Evolutionary conservation across 768 basidiomycete species (phyloP).

Genomic region (Cyclocybe aegerita): DNA sequence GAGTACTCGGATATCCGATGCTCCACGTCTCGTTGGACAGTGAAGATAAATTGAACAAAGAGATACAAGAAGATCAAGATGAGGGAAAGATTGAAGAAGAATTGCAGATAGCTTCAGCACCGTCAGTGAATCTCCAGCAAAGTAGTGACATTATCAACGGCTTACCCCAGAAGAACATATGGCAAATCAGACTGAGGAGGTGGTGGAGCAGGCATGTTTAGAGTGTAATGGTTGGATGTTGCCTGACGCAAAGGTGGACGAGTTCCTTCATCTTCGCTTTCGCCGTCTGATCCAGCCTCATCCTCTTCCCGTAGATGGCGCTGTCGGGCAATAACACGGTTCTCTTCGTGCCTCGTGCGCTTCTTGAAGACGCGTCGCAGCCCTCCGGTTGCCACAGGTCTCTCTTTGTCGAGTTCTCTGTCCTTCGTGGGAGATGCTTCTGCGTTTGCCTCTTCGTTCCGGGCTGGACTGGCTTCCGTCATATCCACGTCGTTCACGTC

Average conservation of each 20-base stretch:
- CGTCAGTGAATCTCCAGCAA: constrained; percentile 11
- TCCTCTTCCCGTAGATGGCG: constrained; percentile 36
- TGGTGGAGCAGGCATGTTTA: constrained; percentile 70
- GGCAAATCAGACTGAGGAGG: constrained; percentile 64
- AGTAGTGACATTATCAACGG: not conserved
- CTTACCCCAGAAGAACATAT: constrained; percentile 84
- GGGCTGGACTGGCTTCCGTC: constrained; percentile 62
- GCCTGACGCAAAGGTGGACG: constrained; percentile 45
- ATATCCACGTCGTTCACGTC: constrained; percentile 75
- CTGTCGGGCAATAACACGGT: constrained; percentile 21
- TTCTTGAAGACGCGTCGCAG: constrained; percentile 64
- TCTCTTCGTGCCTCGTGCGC: constrained; percentile 45
- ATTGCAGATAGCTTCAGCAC: constrained; percentile 77
- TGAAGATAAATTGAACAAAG: constrained; percentile 81
- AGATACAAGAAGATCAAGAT: constrained; percentile 84
- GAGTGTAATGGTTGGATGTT: constrained; percentile 79
- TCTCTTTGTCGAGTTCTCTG: constrained; percentile 33
- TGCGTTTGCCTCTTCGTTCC: constrained; percentile 31
- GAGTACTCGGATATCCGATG: constrained; percentile 87
- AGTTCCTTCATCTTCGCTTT: constrained; percentile 43
- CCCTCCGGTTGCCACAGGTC: constrained; percentile 63
- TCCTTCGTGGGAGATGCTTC: constrained; percentile 29
- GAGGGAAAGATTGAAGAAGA: constrained; percentile 89
- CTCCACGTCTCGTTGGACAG: constrained; percentile 88
- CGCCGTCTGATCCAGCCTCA: constrained; percentile 40